phyloP scores from a whole-genome alignment of 1,284 basidiomycete genomes.

The Apiotrichum domesticum region DNA sequence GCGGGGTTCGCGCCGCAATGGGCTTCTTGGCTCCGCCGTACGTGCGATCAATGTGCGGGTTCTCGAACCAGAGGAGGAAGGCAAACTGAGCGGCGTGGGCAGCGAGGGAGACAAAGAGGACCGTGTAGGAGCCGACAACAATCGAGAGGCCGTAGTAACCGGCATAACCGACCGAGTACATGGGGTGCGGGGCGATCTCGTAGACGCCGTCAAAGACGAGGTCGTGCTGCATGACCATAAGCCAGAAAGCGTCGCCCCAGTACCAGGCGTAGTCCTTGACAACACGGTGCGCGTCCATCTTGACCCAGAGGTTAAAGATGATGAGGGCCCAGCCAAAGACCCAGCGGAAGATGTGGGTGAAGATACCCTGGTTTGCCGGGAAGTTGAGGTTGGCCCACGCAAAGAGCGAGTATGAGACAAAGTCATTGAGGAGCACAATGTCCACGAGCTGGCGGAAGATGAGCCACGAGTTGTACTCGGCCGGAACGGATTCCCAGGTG shows the following conservation, averaged over 20 bases:
- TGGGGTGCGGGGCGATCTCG: conserved; percentile 57
- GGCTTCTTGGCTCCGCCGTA: conserved; percentile 79
- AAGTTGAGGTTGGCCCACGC: conserved; percentile 84
- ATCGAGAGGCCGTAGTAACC: conserved; percentile 90
- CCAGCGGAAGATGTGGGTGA: conserved; percentile 81
- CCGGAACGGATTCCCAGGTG: conserved; percentile 67
- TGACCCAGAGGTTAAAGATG: conserved; percentile 96
- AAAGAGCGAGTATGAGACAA: conserved; percentile 91
- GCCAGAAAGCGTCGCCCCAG: conserved; percentile 97
- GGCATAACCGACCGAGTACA: conserved; percentile 74
- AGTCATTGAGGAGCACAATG: conserved; percentile 93
- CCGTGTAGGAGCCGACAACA: conserved; percentile 64
- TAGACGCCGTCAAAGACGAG: conserved; percentile 98
- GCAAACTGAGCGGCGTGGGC: conserved; percentile 94
- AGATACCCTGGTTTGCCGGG: conserved; percentile 65
- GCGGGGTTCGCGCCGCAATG: conserved; percentile 72
- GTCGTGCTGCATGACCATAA: conserved; percentile 54
- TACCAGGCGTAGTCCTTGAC: conserved; percentile 87
- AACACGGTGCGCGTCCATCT: conserved; percentile 92
- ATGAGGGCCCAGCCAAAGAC: conserved; percentile 76
- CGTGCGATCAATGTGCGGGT: conserved; percentile 89
- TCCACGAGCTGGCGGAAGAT: conserved; percentile 66
- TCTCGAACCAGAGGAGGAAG: conserved; percentile 95
- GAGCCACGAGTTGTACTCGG: conserved; percentile 49
- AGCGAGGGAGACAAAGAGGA: conserved; percentile 84